Base-by-base conservation (phyloP, 208 protist species). In the Trypanosoma avium region DNA sequence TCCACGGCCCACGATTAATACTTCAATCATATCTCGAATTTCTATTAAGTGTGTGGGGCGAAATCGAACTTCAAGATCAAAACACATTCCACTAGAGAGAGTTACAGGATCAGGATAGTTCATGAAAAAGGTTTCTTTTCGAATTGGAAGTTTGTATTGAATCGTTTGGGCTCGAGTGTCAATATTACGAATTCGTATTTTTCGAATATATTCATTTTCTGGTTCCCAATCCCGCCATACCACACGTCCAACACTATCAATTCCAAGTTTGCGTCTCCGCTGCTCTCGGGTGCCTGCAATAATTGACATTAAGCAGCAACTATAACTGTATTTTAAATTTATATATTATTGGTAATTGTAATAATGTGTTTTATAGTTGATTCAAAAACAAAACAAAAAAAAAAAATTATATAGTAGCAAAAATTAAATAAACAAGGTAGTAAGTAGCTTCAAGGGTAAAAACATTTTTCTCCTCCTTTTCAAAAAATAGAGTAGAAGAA, bases 181-280 rank as follows among this genome's bases (percentile, higher is more conserved):
- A 19, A 92, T 19, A 71, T 98, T 98, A 36, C 92, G 92, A 40
- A 98, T 75, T 24, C 82, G 70, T n/a, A 98, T 69, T 66, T 79
- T 83, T 26, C 81, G 80, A n/a, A 71, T 78, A 72, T 97, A 94
- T 75, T 97, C 88, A 17, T 79, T 77, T 1, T 86, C 92, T 13
- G 90, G 81, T 45, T 86, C 80, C 91, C 94, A 97, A 30, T 83
- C 58, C 42, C 90, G 90, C 89, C 92, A 97, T 15, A 82, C 70
- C 27, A 97, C 61, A 27, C 80, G 77, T 58, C 91, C 84, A 15
- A 75, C 72, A 66, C 92, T 89, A 60, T 97, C 92, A 50, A 97
- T 73, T 19, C 92, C 92, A 33, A 95, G 70, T 43, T 78, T 77
- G n/a, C 79, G 76, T 26, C 59, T 70, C 0, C 92, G 81, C 74